Percentiles rank a stretch among this genome's conserved stretches.
These are phyloP conservation scores for Volvox carteri DNA, from an alignment of 163 green algal genomes.

Conservation along the genomic window DNA sequence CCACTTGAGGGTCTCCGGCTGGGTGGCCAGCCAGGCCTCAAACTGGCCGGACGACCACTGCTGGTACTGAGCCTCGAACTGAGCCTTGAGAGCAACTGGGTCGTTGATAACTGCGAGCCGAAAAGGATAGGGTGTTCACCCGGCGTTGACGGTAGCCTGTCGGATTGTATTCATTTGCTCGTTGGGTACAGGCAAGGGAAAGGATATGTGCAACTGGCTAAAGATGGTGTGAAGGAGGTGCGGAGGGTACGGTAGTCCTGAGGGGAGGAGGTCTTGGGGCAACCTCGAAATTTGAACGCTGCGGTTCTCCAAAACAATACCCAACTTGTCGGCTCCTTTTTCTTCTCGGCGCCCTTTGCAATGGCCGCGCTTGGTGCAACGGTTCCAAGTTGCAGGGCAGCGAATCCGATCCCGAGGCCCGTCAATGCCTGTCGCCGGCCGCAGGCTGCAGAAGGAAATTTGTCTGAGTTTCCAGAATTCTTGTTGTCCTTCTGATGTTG, in stretches of 20 bases:
- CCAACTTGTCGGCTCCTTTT: conserved; percentile 19
- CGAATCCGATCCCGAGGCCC: not conserved
- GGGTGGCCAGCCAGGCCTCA: conserved; percentile 23
- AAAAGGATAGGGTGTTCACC: no score
- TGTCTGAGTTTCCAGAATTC: not conserved
- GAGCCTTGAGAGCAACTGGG: not conserved
- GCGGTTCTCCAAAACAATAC: not conserved
- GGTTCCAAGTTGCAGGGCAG: not conserved
- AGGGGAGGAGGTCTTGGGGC: no score
- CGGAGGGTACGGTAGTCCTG: no score
- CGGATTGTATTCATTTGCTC: no score
- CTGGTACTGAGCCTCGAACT: conserved; percentile 39
- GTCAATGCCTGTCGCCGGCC: not conserved
- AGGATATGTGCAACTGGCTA: no score
- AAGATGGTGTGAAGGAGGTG: no score
- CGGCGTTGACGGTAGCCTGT: no score
- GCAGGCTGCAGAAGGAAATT: not conserved
- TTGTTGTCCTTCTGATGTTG: not conserved
- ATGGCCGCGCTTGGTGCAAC: not conserved
- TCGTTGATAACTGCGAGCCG: conserved; percentile 42
- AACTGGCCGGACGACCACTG: conserved; percentile 14
- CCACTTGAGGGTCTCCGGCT: conserved; percentile 24
- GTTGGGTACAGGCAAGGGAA: no score
- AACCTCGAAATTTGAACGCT: no score
- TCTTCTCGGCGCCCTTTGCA: conserved; percentile 1